phyloP scores from a whole-genome alignment of 2,329 filamentous ascomycete species.

The Xylariaceae sp. region DNA sequence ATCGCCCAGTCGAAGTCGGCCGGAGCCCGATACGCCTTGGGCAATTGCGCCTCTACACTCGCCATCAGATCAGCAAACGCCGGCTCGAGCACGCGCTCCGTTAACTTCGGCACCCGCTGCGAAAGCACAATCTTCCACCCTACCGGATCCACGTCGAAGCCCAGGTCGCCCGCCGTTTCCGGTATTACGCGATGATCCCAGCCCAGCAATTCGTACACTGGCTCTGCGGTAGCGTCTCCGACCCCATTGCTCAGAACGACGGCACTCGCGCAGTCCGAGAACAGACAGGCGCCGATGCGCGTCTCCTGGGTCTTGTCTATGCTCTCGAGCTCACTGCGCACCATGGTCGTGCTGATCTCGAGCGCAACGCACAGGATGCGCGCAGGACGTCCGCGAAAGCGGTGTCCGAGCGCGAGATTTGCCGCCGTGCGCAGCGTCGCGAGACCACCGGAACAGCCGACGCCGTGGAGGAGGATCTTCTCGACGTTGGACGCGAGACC shows the following conservation, averaged over 20 bases:
- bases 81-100: conserved; percentile 46
- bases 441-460: conserved; percentile 61
- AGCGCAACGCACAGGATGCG: conserved; percentile 61
- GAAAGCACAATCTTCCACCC: conserved; percentile 65
- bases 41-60: conserved; percentile 40
- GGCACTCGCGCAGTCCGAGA: conserved; percentile 66
- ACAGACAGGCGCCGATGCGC: conserved; percentile 60
- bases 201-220: conserved; percentile 56
- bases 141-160: conserved; percentile 58
- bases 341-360: conserved; percentile 56
- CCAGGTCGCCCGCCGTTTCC: conserved; percentile 56
- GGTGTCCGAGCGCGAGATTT: conserved; percentile 59
- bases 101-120: conserved; percentile 54
- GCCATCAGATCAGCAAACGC: conserved; percentile 52
- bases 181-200: conserved; percentile 61
- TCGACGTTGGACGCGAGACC: conserved; percentile 55
- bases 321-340: conserved; percentile 60
- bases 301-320: conserved; percentile 55
- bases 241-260: conserved; percentile 60
- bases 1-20: conserved; percentile 68
- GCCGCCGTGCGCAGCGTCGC: conserved; percentile 58
- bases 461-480: conserved; percentile 60
- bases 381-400: conserved; percentile 53
- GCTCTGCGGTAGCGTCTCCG: conserved; percentile 39
- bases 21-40: conserved; percentile 40